These are phyloP conservation scores for Nakazawaea laoshanensis DNA, from an alignment of 805 yeast genomes.

Conservation along the genomic window DNA sequence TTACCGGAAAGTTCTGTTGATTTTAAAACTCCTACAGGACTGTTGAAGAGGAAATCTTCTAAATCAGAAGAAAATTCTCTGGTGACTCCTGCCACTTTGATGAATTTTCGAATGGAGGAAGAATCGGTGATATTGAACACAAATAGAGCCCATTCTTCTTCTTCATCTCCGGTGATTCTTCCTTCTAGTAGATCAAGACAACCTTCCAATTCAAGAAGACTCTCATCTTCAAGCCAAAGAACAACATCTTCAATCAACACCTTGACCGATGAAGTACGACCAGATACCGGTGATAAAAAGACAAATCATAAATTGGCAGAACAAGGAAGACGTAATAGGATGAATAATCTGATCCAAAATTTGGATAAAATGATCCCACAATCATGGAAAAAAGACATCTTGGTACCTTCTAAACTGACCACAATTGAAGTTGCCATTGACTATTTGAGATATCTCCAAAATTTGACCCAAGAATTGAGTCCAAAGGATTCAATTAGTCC, in stretches of 20 bases:
- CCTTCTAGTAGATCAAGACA: slow-evolving; percentile 23
- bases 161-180: slow-evolving; percentile 27
- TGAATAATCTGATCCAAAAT: slow-evolving; percentile 80
- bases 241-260: not conserved
- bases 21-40: slow-evolving; percentile 9
- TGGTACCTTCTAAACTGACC: slow-evolving; percentile 85
- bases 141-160: slow-evolving; percentile 19
- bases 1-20: slow-evolving; percentile 11
- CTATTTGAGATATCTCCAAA: slow-evolving; percentile 46
- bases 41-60: slow-evolving; percentile 1
- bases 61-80: slow-evolving; percentile 6
- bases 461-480: slow-evolving; percentile 14
- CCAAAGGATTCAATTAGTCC: slow-evolving; percentile 21
- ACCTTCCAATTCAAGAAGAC: slow-evolving; percentile 7
- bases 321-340: slow-evolving; percentile 89
- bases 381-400: slow-evolving; percentile 40
- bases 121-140: slow-evolving; percentile 20
- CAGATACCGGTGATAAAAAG: slow-evolving; percentile 36
- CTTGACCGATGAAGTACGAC: not conserved
- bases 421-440: slow-evolving; percentile 85
- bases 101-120: slow-evolving; percentile 15
- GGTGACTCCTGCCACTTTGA: slow-evolving; percentile 23
- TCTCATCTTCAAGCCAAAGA: slow-evolving; percentile 8
- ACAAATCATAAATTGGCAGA: slow-evolving; percentile 87
- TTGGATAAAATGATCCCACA: slow-evolving; percentile 63